Conservation (phyloP, 768 basidiomycete species). For the Cystofilobasidium capitatum region DNA sequence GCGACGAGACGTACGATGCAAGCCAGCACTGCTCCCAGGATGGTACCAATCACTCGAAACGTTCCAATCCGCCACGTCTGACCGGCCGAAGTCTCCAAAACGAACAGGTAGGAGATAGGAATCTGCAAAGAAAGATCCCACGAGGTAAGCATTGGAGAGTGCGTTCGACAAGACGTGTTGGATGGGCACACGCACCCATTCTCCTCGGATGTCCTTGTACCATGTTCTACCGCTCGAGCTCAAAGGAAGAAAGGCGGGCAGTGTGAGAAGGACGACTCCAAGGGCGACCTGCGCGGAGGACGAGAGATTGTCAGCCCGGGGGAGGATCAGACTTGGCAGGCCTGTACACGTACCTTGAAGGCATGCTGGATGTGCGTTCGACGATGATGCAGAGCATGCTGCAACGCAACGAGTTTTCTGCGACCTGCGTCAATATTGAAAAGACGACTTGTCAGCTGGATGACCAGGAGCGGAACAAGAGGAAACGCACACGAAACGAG, state of each 20-base stretch:
- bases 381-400: not conserved
- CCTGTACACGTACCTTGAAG: slow-evolving; percentile 10
- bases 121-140: not conserved
- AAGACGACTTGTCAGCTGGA: not conserved
- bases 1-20: slow-evolving; percentile 33
- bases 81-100: slow-evolving; percentile 37
- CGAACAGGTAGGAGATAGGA: slow-evolving; percentile 25
- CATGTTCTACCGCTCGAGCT: slow-evolving; percentile 29
- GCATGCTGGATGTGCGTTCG: slow-evolving; percentile 13
- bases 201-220: slow-evolving; percentile 34
- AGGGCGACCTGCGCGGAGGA: slow-evolving; percentile 28
- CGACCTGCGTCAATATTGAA: not conserved
- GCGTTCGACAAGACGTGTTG: slow-evolving; percentile 20
- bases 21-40: slow-evolving; percentile 36
- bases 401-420: not conserved
- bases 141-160: not conserved
- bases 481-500: not conserved
- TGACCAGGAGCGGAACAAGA: not conserved
- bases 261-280: slow-evolving; percentile 35
- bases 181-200: slow-evolving; percentile 33
- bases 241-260: slow-evolving; percentile 36
- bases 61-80: slow-evolving; percentile 37
- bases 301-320: not conserved
- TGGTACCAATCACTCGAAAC: slow-evolving; percentile 36
- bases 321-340: not conserved